Evolutionary conservation across 129 eudicot genomes (phyloP).

Genomic region (Escallonia rubra): DNA sequence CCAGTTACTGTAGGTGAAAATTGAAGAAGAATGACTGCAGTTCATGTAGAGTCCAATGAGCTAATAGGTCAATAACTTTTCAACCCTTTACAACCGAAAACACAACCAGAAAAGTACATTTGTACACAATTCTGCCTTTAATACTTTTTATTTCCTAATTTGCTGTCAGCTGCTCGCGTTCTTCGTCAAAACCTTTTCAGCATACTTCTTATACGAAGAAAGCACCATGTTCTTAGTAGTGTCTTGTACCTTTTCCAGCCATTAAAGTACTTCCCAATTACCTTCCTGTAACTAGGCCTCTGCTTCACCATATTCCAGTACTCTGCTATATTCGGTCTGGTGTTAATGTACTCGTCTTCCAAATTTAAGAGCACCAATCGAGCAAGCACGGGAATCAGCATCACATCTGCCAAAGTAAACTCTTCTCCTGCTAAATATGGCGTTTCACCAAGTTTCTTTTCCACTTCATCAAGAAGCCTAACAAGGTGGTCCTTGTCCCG

Average conservation of each 20-base stretch:
- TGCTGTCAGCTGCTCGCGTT: neutral
- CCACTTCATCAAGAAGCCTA: constrained; percentile 78
- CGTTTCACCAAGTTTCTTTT: constrained; percentile 45
- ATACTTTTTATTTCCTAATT: too few species aligned
- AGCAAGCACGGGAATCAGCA: constrained; percentile 67
- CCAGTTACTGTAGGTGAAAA: too few species aligned
- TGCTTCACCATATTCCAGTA: constrained; percentile 61
- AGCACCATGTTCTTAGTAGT: constrained; percentile 67
- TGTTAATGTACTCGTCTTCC: constrained; percentile 46
- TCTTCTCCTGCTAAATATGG: constrained; percentile 63
- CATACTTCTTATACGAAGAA: constrained; percentile 51
- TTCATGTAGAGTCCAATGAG: too few species aligned
- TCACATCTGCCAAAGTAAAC: constrained; percentile 70
- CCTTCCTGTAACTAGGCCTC: constrained; percentile 73
- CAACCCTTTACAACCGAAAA: too few species aligned
- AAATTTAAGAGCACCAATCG: constrained; percentile 54
- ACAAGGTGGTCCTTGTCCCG: constrained; percentile 49
- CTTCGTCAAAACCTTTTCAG: constrained; percentile 45
- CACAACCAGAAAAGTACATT: too few species aligned
- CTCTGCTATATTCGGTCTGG: constrained; percentile 48
- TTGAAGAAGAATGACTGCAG: too few species aligned
- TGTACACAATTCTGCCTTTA: too few species aligned
- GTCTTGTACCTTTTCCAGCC: constrained; percentile 80
- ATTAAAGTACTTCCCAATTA: constrained; percentile 62
- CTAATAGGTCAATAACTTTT: too few species aligned